Percentiles rank a stretch among this genome's conserved stretches.
phyloP scores from a whole-genome alignment of 305 asterid species.

The Solanum chacoense region DNA sequence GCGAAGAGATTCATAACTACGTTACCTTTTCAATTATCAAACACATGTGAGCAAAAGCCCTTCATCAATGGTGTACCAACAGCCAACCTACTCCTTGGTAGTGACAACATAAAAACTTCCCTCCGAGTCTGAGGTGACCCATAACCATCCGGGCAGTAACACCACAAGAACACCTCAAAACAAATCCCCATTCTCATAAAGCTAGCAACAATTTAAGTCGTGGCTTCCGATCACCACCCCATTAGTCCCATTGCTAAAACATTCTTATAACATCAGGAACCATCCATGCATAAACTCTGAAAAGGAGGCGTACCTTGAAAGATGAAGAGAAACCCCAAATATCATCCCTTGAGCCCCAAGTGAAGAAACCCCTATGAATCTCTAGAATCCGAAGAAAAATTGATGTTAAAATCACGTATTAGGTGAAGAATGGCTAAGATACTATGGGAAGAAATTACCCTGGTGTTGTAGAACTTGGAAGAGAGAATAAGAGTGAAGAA shows the following conservation, averaged over 20 bases:
- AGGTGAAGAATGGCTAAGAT: neutral
- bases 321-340: neutral
- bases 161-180: neutral
- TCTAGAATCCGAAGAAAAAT: neutral
- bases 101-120: neutral
- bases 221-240: neutral
- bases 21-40: neutral
- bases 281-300: neutral
- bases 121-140: neutral
- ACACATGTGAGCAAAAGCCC: neutral
- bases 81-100: neutral
- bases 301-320: neutral
- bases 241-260: neutral
- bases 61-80: neutral
- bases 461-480: neutral
- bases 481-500: neutral
- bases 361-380: neutral
- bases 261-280: neutral
- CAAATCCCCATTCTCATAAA: neutral
- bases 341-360: neutral
- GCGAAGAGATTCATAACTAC: neutral
- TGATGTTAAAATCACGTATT: neutral
- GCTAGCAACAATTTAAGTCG: neutral
- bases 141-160: neutral
- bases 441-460: neutral